phyloP scores from a whole-genome alignment of 805 yeast species.

The Candida bentonensis region DNA sequence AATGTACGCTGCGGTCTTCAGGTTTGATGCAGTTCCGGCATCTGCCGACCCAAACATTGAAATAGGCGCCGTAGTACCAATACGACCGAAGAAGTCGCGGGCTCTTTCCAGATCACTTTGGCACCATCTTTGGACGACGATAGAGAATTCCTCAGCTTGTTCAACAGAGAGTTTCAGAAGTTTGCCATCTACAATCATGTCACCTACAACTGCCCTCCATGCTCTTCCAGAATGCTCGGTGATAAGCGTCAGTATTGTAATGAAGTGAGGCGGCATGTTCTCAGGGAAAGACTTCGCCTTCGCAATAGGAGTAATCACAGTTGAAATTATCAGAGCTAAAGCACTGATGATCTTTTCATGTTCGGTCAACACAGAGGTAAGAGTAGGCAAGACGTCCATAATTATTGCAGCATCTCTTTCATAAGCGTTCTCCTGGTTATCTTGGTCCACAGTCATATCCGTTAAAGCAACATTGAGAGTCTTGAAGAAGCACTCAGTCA shows the following conservation, averaged over 20 bases:
- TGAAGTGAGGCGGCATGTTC: conserved; percentile 27
- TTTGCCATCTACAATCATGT: conserved; percentile 44
- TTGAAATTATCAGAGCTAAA: conserved; percentile 38
- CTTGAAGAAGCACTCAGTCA: conserved; percentile 31
- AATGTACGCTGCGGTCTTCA: not conserved
- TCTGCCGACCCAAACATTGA: conserved; percentile 1
- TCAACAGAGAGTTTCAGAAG: conserved; percentile 32
- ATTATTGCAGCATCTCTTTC: conserved; percentile 25
- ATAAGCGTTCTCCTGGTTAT: conserved; percentile 11
- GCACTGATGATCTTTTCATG: conserved; percentile 43
- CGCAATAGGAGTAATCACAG: conserved; percentile 37
- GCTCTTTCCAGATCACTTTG: conserved; percentile 46
- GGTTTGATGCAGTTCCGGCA: not conserved
- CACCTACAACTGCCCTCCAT: conserved; percentile 56
- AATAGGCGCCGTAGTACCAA: conserved; percentile 16
- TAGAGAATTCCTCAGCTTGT: conserved; percentile 34
- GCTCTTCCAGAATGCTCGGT: conserved; percentile 26
- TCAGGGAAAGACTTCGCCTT: conserved; percentile 30
- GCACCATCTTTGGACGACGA: conserved; percentile 50
- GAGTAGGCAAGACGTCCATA: conserved; percentile 24
- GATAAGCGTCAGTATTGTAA: conserved; percentile 30
- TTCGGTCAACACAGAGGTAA: conserved; percentile 36
- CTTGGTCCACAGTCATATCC: conserved; percentile 3
- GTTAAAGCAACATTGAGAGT: conserved; percentile 18
- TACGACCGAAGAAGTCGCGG: conserved; percentile 31